Evolutionary conservation across 2,329 filamentous ascomycete genomes (phyloP).

Genomic region (Penicillium sp.): DNA sequence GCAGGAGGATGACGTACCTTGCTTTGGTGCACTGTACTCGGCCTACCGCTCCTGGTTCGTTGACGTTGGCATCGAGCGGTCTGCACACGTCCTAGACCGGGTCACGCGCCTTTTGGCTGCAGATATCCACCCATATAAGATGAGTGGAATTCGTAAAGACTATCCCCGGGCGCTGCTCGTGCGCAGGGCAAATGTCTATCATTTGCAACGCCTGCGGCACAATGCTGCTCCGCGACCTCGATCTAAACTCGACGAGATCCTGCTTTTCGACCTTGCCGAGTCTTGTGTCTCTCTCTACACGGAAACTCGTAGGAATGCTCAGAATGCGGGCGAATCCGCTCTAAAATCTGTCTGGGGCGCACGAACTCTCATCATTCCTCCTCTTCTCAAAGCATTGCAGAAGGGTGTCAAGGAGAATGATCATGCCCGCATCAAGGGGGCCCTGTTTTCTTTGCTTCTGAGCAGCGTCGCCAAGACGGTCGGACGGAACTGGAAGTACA

Average conservation of each 20-base stretch:
- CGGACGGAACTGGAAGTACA: constrained; percentile 90
- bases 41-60: constrained; percentile 97
- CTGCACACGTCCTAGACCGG: constrained; percentile 88
- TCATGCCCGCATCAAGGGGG: constrained; percentile 90
- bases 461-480: constrained; percentile 87
- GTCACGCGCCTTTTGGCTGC: constrained; percentile 81
- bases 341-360: constrained; percentile 89
- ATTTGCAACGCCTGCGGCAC: constrained; percentile 89
- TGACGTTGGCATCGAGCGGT: constrained; percentile 94
- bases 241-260: constrained; percentile 82
- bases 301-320: constrained; percentile 91
- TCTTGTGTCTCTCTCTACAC: constrained; percentile 91
- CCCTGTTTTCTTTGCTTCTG: constrained; percentile 86
- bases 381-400: constrained; percentile 77
- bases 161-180: constrained; percentile 93
- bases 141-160: constrained; percentile 86
- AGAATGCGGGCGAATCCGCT: constrained; percentile 88
- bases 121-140: constrained; percentile 90
- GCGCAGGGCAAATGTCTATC: constrained; percentile 90
- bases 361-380: constrained; percentile 83
- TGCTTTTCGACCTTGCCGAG: constrained; percentile 84
- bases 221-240: constrained; percentile 87
- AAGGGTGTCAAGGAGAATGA: constrained; percentile 78
- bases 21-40: constrained; percentile 89
- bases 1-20: constrained; percentile 93